Conservation (phyloP, 345 rosid species). For the Dipteronia sinensis region DNA sequence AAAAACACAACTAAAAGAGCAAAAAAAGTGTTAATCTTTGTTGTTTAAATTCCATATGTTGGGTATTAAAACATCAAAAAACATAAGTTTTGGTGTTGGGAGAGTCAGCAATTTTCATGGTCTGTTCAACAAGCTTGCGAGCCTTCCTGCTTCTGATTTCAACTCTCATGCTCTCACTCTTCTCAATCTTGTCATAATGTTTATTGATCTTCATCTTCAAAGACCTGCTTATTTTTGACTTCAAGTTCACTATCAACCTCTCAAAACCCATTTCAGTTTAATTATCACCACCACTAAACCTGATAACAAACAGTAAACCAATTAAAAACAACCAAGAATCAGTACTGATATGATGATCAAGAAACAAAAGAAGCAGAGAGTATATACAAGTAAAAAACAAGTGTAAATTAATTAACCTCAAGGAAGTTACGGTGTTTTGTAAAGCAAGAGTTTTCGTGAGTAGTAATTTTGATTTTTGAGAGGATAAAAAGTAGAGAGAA, state of each 20-base stretch:
- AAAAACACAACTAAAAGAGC: not conserved
- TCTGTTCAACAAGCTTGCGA: slow-evolving; percentile 64
- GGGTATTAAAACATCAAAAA: slow-evolving; percentile 31
- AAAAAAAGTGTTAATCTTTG: no score
- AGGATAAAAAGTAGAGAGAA: no score
- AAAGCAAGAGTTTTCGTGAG: not conserved
- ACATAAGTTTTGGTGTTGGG: slow-evolving; percentile 57
- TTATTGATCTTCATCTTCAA: slow-evolving; percentile 52
- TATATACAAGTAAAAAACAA: not conserved
- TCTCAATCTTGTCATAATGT: slow-evolving; percentile 76
- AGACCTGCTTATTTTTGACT: slow-evolving; percentile 57
- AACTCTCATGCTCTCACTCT: slow-evolving; percentile 93
- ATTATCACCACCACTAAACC: slow-evolving; percentile 39
- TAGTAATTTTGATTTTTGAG: no score
- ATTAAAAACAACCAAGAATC: not conserved
- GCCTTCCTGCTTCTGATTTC: slow-evolving; percentile 90
- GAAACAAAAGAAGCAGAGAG: not conserved
- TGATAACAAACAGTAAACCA: not conserved
- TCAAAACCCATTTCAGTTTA: slow-evolving; percentile 40
- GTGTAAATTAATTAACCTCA: not conserved
- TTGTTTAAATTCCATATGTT: no score
- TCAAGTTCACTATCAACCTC: slow-evolving; percentile 59
- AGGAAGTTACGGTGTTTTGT: not conserved
- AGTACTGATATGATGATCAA: not conserved
- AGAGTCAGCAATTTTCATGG: slow-evolving; percentile 78